phyloP scores from a whole-genome alignment of 345 rosid species.

The Limnanthes douglasii region DNA sequence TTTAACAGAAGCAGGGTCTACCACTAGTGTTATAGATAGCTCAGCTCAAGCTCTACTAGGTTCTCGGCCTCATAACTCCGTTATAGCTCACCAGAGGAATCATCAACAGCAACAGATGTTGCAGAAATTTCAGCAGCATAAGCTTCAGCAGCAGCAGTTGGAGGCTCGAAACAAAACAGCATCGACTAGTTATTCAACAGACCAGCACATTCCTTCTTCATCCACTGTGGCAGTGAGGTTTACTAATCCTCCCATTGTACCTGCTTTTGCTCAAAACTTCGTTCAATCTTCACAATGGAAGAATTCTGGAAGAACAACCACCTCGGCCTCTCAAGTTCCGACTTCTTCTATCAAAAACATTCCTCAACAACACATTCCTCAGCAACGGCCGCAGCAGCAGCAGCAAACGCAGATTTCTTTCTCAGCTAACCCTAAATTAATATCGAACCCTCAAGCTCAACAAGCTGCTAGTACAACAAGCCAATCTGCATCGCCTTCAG shows the following conservation, averaged over 20 bases:
- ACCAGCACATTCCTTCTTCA: constrained; percentile 42
- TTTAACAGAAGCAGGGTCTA: constrained; percentile 34
- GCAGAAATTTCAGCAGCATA: constrained; percentile 22
- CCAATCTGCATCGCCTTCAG: constrained; percentile 68
- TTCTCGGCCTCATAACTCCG: constrained; percentile 30
- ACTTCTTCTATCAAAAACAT: constrained; percentile 32
- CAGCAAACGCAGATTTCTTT: constrained; percentile 67
- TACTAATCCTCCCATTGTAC: constrained; percentile 28
- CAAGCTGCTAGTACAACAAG: constrained; percentile 23
- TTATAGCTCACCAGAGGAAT: constrained; percentile 35
- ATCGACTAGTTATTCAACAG: constrained; percentile 43
- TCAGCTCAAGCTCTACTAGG: constrained; percentile 52
- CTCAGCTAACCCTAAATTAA: constrained; percentile 47
- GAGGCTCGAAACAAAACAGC: constrained; percentile 56
- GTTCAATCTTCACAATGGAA: constrained; percentile 91
- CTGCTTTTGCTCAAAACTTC: constrained; percentile 57
- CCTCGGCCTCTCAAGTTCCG: constrained; percentile 33
- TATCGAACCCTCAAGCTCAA: constrained; percentile 30
- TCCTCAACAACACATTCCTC: constrained; percentile 34
- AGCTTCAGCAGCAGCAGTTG: constrained; percentile 32
- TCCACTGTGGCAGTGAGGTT: constrained; percentile 47
- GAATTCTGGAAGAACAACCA: constrained; percentile 38
- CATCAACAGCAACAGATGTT: constrained; percentile 38
- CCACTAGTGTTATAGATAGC: constrained; percentile 58
- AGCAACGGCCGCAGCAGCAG: constrained; percentile 57